Base-by-base conservation (phyloP, 192 early-diverging fungal genomes). In the Gonapodya sp. region DNA sequence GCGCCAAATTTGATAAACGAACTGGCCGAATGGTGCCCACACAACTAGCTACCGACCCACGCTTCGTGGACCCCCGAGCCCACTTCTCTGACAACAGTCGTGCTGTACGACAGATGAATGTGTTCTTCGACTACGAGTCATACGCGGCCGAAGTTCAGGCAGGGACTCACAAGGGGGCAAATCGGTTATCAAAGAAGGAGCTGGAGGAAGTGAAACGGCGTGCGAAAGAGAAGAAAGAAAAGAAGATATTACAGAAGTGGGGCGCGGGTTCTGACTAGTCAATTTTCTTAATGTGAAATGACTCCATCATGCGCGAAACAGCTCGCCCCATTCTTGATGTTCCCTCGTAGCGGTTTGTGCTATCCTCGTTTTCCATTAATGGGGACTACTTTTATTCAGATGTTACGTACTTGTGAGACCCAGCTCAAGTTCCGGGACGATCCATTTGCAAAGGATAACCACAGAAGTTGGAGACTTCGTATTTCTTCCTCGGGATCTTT, bases 101-200 rank as follows among this genome's bases (percentile, higher is more conserved):
- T 14, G 75, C 75, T 2, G 75, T 77, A 2, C 75, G 75, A 8
- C 75, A 77, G 75, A 77, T 77, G 75, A 77, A 77, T 33, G 18
- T 77, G 30, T 77, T 32, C 75, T 77, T 77, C 75, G 75, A 77
- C 75, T 77, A 77, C 75, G 75, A 77, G 75, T 34, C 18, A 33
- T 77, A 32, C 34, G 75, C 75, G 30, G 75, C 18, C 18, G 75
- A 77, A 34, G 8, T 16, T 64, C 8, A 64, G 8, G 46, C 8
- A 24, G 46, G 46, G 24, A 64, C 8, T 8, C 46, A 64, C 24
- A 18, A 33, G 75, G 18, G 30, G 18, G 8, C 8, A 33, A 33
- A 77, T 33, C 2, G 75, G 75, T 33, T 77, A 33, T 31, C 75
- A 16, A 77, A 77, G 75, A 77, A 77, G 75, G 30, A 77, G 75